phyloP scores from a whole-genome alignment of 345 rosid genomes.

The Gossypium herbaceum region DNA sequence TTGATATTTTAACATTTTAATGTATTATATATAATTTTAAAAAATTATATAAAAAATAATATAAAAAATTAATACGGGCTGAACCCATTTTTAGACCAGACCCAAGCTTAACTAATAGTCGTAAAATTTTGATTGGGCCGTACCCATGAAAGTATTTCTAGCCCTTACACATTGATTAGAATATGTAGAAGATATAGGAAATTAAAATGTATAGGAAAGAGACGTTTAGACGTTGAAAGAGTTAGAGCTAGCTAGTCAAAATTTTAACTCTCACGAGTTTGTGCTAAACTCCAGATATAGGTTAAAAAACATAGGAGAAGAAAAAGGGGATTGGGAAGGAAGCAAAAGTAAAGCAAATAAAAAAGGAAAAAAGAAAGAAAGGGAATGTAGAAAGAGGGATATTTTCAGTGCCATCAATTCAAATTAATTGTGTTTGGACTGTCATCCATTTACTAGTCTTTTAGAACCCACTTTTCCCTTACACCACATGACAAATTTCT shows the following conservation, averaged over 20 bases:
- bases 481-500: slow-evolving; percentile 53
- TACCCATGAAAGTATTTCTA: too few relatives aligned
- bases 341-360: not conserved
- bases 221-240: slow-evolving; percentile 27
- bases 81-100: fast-evolving
- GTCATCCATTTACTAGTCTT: slow-evolving; percentile 51
- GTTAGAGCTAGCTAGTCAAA: slow-evolving; percentile 28
- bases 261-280: slow-evolving; percentile 32
- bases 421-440: slow-evolving; percentile 46
- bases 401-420: slow-evolving; percentile 47
- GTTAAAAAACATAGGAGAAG: slow-evolving; percentile 14
- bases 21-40: too few relatives aligned
- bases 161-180: too few relatives aligned
- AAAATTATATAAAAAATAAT: too few relatives aligned
- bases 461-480: slow-evolving; percentile 37
- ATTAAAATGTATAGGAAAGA: slow-evolving; percentile 2
- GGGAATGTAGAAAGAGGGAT: slow-evolving; percentile 24
- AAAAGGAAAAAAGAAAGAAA: not conserved
- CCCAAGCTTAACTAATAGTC: too few relatives aligned
- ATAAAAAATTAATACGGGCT: too few relatives aligned
- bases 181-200: not conserved
- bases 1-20: too few relatives aligned
- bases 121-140: too few relatives aligned
- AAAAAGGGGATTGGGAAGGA: not conserved
- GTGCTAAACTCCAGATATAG: slow-evolving; percentile 24